These are phyloP conservation scores for Gnetum montanum DNA, from an alignment of 75 land plant genomes.

Conservation along the genomic window DNA sequence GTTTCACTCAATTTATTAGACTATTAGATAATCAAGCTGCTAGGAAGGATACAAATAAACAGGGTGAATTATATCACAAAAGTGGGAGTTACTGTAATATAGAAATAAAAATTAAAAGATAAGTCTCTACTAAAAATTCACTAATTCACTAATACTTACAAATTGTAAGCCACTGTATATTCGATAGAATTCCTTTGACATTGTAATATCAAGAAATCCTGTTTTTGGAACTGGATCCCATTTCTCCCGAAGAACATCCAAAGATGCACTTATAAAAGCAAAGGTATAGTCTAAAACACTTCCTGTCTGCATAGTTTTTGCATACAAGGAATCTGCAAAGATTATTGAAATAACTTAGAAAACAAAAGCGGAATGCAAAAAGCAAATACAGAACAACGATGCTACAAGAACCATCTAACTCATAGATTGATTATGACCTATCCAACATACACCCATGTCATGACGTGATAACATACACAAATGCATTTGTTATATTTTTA, in stretches of 20 bases:
- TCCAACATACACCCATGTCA: no score
- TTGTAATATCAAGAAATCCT: constrained; percentile 93
- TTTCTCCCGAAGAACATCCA: constrained; percentile 64
- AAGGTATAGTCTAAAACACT: constrained; percentile 93
- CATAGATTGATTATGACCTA: background rate
- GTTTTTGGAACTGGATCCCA: constrained; percentile 88
- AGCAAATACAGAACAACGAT: background rate
- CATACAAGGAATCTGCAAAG: constrained; percentile 71
- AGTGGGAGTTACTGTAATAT: no score
- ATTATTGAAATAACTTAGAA: background rate
- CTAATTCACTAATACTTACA: no score
- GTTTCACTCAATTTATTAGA: no score
- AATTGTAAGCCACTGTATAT: constrained; percentile 92
- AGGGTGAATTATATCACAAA: no score
- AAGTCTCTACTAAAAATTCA: no score
- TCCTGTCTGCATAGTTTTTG: constrained; percentile 71
- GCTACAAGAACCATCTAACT: background rate
- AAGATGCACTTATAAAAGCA: constrained; percentile 79
- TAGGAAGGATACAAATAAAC: no score
- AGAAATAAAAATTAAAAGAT: no score
- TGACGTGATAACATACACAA: no score
- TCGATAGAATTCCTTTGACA: constrained; percentile 94
- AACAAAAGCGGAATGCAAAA: background rate
- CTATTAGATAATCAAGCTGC: no score
- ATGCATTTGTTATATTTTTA: no score